Evolutionary conservation across 1,284 basidiomycete species (phyloP), one percentile per base, ranked within the genome.

Genomic region (Inonotus obliquus): DNA sequence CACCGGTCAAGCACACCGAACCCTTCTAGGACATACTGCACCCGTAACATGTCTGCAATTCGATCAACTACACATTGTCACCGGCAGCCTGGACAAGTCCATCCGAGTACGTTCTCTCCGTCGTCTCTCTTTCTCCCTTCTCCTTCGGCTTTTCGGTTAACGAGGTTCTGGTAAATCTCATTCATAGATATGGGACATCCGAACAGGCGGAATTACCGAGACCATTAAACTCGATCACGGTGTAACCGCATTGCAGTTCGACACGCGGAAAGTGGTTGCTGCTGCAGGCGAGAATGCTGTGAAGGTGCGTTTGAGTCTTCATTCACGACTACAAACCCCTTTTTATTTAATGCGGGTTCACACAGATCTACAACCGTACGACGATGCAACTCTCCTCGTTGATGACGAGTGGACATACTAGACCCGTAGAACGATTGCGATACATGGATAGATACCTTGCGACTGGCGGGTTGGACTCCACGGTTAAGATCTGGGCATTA

Each of bases 371-470:
- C 77, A 99, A 99, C 75, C 89, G 96, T 37, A 98, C 94, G 14
- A 95, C 90, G 64, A 86, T 91, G 78, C 92, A 96, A 72, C 89
- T 95, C 66, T 90, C 91, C 10, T 83, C 89, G 39, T 76, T 99
- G 58, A 74, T 83, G 49, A 91, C 90, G 23, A 98, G 98, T 71
- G 97, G 96, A 11, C 97, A 99, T 74, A 91, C 85, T 23, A 87
- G 85, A 66, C 95, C 96, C 0, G 90, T 88, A n/a, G 93, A 97
- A 75, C 83, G 84, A 65, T 77, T 99, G 67, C 83, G 96, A 59
- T 99, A 97, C 75, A 97, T 98, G 87, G 96, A 99, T 75, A 87
- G 90, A 63, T 99, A 98, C 75, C 81, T 98, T 54, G 89, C 94
- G 44, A 91, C 92, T 27, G 97, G 97, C 48, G 95, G 89, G 57